Conservation (phyloP, 176 grass and related monocot species). For the Tuctoria greenei region DNA sequence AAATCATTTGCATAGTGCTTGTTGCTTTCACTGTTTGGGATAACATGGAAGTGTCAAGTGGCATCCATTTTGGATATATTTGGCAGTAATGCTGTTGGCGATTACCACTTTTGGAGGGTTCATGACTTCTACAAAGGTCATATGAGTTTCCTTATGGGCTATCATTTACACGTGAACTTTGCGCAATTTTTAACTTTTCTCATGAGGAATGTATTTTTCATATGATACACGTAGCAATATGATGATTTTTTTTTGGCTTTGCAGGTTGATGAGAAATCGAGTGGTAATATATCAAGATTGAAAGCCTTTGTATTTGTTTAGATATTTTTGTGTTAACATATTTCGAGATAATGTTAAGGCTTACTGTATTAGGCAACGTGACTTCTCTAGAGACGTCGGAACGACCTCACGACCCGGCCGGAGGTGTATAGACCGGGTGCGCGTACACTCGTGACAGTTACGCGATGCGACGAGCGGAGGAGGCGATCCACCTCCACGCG, state of each 20-base stretch:
- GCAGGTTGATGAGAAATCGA: no score
- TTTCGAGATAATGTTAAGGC: no score
- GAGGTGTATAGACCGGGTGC: constrained; percentile 16
- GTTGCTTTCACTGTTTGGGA: constrained; percentile 33
- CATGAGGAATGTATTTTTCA: no score
- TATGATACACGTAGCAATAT: no score
- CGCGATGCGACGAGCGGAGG: not conserved
- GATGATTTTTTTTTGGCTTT: no score
- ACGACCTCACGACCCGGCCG: not conserved
- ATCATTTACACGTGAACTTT: not conserved
- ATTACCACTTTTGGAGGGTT: not conserved
- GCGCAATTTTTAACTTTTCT: not conserved
- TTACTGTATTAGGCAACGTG: no score
- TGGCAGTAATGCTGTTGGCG: constrained; percentile 11
- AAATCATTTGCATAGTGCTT: constrained; percentile 11
- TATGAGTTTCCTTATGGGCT: not conserved
- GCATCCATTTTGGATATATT: constrained; percentile 27
- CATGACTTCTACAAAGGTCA: not conserved
- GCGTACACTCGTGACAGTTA: not conserved
- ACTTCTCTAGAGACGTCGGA: not conserved
- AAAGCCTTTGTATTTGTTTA: no score
- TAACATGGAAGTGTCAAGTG: constrained; percentile 23
- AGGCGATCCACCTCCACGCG: not conserved
- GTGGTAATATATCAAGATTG: no score
- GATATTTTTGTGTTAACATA: no score